Conservation (phyloP, 768 basidiomycete species). For the Cystoderma amianthinum region DNA sequence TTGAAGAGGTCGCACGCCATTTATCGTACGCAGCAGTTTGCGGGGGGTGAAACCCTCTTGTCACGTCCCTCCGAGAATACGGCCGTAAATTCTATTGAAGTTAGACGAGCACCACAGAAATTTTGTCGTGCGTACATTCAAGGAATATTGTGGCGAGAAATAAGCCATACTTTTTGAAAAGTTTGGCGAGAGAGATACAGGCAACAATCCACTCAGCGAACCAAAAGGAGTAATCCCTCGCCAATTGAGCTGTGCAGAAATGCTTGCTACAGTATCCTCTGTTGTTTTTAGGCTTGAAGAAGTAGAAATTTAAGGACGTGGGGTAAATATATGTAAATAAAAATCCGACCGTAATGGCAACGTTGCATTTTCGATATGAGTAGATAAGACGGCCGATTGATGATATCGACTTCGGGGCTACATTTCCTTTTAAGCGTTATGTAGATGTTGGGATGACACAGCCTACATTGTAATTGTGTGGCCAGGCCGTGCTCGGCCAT, state of each 20-base stretch:
- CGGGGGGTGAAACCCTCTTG: conserved; percentile 47
- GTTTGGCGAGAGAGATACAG: conserved; percentile 23
- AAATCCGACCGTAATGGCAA: conserved; percentile 46
- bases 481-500: conserved; percentile 30
- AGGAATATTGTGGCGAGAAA: conserved; percentile 30
- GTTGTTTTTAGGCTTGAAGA: conserved; percentile 18
- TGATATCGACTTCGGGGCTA: conserved; percentile 35
- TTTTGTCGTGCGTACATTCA: conserved; percentile 10
- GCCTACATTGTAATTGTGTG: conserved; percentile 5
- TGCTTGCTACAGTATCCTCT: conserved; percentile 32
- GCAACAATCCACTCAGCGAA: conserved; percentile 49
- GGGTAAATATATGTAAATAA: background rate
- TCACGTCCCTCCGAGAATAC: conserved; percentile 45
- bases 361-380: conserved; percentile 52
- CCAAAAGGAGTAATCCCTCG: conserved; percentile 46
- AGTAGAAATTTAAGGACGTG: background rate
- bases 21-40: conserved; percentile 28
- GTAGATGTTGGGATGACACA: conserved; percentile 7
- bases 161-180: conserved; percentile 23
- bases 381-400: conserved; percentile 50
- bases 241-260: conserved; percentile 45
- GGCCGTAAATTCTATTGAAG: conserved; percentile 7
- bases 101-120: background rate
- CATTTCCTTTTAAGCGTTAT: no score
- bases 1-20: conserved; percentile 21